Conservation (phyloP, 163 green algal genomes). For the Scenedesmus sp. region DNA sequence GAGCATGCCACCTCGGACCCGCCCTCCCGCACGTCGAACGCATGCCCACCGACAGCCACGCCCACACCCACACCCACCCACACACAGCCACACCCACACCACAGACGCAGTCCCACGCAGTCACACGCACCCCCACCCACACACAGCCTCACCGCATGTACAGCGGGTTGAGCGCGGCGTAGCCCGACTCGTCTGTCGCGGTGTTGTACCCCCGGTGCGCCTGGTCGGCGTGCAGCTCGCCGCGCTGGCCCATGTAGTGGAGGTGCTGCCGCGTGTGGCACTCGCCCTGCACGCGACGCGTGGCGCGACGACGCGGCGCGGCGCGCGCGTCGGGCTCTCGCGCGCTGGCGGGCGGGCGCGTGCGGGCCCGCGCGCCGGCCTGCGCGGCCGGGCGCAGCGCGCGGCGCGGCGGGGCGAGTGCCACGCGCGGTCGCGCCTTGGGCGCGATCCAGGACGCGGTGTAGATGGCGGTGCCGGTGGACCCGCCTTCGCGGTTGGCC, state of each 20-base stretch:
- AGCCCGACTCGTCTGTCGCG: conserved; percentile 53
- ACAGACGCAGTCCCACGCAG: no score
- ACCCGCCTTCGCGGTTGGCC: conserved; percentile 43
- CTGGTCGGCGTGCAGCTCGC: conserved; percentile 67
- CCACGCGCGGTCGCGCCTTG: conserved; percentile 44
- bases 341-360: no score
- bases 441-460: conserved; percentile 64
- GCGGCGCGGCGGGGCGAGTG: neutral
- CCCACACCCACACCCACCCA: no score
- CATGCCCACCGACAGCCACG: no score
- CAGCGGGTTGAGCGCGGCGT: conserved; percentile 65
- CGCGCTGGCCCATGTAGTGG: conserved; percentile 67
- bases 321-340: no score
- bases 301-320: no score
- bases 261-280: conserved; percentile 77
- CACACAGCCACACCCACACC: no score
- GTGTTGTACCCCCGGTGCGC: conserved; percentile 62
- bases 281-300: conserved; percentile 50
- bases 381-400: no score
- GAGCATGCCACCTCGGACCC: no score
- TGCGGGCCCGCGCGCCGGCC: no score
- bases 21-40: no score
- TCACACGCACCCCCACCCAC: no score
- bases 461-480: conserved; percentile 62
- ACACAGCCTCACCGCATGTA: conserved; percentile 63